Evolutionary conservation across 108 stramenopile genomes (phyloP).

Genomic region (Asterionellopsis glacialis): DNA sequence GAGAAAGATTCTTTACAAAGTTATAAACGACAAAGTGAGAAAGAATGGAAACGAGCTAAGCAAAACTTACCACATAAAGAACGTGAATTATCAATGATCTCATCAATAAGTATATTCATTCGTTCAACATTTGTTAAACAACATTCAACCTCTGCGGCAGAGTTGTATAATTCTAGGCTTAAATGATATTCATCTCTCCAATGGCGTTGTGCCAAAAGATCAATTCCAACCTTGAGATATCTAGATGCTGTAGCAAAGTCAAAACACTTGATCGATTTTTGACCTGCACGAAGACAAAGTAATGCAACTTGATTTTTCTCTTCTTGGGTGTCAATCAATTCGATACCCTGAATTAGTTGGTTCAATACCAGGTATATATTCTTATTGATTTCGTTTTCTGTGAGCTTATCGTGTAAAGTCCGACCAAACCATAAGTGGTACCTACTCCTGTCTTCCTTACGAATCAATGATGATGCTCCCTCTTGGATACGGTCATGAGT

Average conservation of each 20-base stretch:
- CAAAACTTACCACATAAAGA: constrained; percentile 7
- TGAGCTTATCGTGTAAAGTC: constrained; percentile 19
- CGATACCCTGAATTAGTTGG: neutral
- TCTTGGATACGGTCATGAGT: constrained; percentile 33
- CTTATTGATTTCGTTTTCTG: constrained; percentile 1
- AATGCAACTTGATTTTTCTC: neutral
- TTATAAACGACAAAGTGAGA: no score
- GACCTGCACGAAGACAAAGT: neutral
- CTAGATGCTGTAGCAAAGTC: neutral
- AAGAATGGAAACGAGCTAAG: no score
- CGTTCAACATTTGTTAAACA: constrained; percentile 25
- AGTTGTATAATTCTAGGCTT: constrained; percentile 31
- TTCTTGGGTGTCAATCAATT: neutral
- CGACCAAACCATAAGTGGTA: constrained; percentile 44
- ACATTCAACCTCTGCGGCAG: constrained; percentile 39
- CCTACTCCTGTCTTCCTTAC: constrained; percentile 8
- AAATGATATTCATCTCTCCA: constrained; percentile 34
- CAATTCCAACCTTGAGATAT: neutral
- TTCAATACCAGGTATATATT: neutral
- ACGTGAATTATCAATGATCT: constrained; percentile 12
- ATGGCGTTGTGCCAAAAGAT: neutral
- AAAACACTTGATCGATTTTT: neutral
- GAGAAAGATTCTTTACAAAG: no score
- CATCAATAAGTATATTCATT: constrained; percentile 11
- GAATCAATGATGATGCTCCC: constrained; percentile 26